Evolutionary conservation across 2,329 filamentous ascomycete genomes (phyloP).

Genomic region (Ophiostoma australiae): DNA sequence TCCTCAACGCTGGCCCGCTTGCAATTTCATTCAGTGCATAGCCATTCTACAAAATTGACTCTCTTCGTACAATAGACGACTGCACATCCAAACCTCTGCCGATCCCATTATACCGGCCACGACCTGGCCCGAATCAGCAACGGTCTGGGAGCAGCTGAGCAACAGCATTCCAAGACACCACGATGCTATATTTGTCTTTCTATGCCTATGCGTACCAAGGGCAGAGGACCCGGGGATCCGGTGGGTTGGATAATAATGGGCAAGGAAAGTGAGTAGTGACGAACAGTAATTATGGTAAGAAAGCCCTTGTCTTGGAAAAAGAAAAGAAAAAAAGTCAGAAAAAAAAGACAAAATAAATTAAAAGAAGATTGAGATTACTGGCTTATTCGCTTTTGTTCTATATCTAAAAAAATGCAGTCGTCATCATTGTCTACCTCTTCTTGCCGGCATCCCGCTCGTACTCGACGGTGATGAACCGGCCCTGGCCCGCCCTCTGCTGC

Average conservation of each 20-base stretch:
- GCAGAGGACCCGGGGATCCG: not conserved
- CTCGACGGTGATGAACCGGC: slow-evolving; percentile 26
- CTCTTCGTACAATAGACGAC: not conserved
- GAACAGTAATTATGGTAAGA: not conserved
- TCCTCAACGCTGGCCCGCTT: not conserved
- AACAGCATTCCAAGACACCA: slow-evolving; percentile 17
- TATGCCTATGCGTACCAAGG: not conserved
- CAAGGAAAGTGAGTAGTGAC: not conserved
- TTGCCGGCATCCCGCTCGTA: not conserved
- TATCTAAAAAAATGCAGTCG: not conserved
- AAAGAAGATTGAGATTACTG: not conserved
- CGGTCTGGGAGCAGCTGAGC: not conserved
- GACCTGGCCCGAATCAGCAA: not conserved
- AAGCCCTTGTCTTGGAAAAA: not conserved
- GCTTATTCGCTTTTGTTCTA: not conserved
- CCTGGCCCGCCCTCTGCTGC: slow-evolving; percentile 26
- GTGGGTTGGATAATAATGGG: not conserved
- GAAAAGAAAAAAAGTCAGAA: not conserved
- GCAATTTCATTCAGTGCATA: not conserved
- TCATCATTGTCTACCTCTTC: not conserved
- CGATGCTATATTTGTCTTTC: not conserved
- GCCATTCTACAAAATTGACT: not conserved
- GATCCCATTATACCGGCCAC: not conserved
- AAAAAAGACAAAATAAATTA: not conserved
- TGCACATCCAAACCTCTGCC: not conserved